Evolutionary conservation across 2,329 filamentous ascomycete genomes (phyloP).

Genomic region (Balansia obtecta): DNA sequence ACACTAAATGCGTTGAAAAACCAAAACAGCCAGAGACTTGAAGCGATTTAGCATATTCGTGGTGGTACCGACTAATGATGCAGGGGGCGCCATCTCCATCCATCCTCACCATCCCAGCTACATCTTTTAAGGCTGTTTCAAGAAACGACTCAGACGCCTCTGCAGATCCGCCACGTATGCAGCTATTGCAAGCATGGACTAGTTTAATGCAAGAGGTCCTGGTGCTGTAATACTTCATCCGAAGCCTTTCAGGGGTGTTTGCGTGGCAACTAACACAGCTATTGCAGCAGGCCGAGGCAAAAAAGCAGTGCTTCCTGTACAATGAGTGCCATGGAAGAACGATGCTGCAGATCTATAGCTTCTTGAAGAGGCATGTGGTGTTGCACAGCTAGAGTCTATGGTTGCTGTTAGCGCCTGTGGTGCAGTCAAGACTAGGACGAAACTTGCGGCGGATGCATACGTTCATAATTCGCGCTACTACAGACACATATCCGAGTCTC

Average conservation of each 20-base stretch:
- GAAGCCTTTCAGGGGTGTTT: slow-evolving; percentile 17
- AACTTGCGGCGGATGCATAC: neutral
- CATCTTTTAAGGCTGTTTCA: no score
- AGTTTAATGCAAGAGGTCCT: no score
- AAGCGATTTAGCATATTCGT: slow-evolving; percentile 28
- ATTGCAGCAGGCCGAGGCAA: slow-evolving; percentile 7
- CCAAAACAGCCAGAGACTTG: slow-evolving; percentile 21
- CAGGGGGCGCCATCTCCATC: slow-evolving; percentile 25
- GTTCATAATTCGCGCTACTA: neutral
- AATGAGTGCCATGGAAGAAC: slow-evolving; percentile 14
- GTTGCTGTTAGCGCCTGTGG: slow-evolving; percentile 18
- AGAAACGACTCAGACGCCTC: no score
- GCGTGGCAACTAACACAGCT: slow-evolving; percentile 22
- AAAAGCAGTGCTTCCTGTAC: slow-evolving; percentile 10
- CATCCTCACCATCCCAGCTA: no score
- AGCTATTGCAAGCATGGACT: no score
- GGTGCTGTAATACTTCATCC: no score
- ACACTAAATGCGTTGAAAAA: slow-evolving; percentile 25
- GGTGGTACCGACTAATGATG: slow-evolving; percentile 21
- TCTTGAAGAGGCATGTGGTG: slow-evolving; percentile 13
- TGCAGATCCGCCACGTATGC: no score
- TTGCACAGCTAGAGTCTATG: slow-evolving; percentile 20
- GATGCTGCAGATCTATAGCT: slow-evolving; percentile 20
- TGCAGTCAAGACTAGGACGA: neutral
- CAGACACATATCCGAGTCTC: neutral